Conservation (phyloP, 176 grass and related monocot genomes). For the Hordeum marinum region DNA sequence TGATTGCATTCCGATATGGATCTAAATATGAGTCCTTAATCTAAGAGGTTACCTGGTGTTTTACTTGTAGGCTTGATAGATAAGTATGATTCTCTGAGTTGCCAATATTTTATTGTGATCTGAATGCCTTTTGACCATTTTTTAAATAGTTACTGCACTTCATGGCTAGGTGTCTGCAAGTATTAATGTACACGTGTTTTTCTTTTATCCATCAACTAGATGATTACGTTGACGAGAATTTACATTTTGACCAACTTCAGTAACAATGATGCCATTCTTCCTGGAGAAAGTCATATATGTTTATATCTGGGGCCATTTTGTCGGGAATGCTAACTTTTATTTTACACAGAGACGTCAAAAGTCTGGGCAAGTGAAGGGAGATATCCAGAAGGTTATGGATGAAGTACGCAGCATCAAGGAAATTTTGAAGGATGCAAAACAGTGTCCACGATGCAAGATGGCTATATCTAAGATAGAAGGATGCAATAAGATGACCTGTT, state of each 20-base stretch:
- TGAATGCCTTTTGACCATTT: background rate
- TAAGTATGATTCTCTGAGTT: background rate
- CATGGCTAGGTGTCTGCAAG: constrained; percentile 4
- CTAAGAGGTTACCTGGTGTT: background rate
- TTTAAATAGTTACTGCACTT: background rate
- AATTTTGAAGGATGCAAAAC: constrained; percentile 67
- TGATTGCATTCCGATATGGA: background rate
- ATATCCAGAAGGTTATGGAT: constrained; percentile 47
- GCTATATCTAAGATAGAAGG: constrained; percentile 75
- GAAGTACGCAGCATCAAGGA: constrained; percentile 64
- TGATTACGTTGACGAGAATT: background rate
- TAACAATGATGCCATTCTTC: background rate
- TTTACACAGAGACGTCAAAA: constrained; percentile 44
- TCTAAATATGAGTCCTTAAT: constrained; percentile 1
- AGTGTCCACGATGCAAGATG: constrained; percentile 70
- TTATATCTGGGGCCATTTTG: background rate
- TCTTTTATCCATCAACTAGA: background rate
- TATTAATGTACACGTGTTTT: constrained; percentile 8
- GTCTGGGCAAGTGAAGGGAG: constrained; percentile 30
- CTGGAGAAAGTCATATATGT: too few relatives aligned
- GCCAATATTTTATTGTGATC: background rate
- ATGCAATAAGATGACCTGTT: constrained; percentile 81
- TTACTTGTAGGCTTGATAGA: background rate
- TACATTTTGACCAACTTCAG: constrained; percentile 6
- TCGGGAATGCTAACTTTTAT: constrained; percentile 24